phyloP scores from a whole-genome alignment of 176 grass and related monocot genomes.

The Oryza nivara region DNA sequence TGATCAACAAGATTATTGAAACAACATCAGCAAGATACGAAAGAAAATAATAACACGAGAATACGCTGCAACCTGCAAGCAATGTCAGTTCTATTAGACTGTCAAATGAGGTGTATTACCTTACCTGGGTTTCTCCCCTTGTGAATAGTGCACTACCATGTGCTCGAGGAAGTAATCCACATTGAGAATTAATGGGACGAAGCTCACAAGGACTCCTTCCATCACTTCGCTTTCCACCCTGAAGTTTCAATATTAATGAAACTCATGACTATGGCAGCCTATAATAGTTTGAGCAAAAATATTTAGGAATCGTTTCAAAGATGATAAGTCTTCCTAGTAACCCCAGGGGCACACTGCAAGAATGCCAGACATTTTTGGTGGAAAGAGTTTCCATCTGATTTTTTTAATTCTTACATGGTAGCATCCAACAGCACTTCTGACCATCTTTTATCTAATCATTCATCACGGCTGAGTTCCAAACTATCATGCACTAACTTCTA shows the following conservation, averaged over 20 bases:
- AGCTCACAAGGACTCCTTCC: slow-evolving; percentile 73
- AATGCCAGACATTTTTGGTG: slow-evolving; percentile 24
- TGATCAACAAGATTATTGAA: not conserved
- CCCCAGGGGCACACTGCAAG: slow-evolving; percentile 5
- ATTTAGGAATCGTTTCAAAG: slow-evolving; percentile 17
- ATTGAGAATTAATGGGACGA: slow-evolving; percentile 90
- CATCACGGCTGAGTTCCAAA: not conserved
- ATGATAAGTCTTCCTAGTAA: slow-evolving; percentile 3
- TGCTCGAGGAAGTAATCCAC: slow-evolving; percentile 85
- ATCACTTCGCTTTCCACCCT: slow-evolving; percentile 96
- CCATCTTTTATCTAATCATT: slow-evolving; percentile 17
- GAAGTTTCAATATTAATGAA: slow-evolving; percentile 40
- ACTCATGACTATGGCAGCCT: not conserved
- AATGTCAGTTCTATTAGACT: slow-evolving; percentile 33
- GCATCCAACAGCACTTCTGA: slow-evolving; percentile 10
- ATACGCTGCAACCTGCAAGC: not conserved
- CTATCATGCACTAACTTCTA: not conserved
- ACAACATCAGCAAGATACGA: slow-evolving; percentile 16
- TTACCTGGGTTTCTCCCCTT: slow-evolving; percentile 98
- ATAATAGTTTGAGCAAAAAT: slow-evolving; percentile 16
- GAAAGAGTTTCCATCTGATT: slow-evolving; percentile 31
- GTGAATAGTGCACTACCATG: slow-evolving; percentile 98
- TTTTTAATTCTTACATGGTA: slow-evolving; percentile 9
- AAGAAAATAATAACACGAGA: slow-evolving; percentile 25
- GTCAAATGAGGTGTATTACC: slow-evolving; percentile 53